Evolutionary conservation across 2,329 filamentous ascomycete genomes (phyloP).

Genomic region (Cercospora zeina): DNA sequence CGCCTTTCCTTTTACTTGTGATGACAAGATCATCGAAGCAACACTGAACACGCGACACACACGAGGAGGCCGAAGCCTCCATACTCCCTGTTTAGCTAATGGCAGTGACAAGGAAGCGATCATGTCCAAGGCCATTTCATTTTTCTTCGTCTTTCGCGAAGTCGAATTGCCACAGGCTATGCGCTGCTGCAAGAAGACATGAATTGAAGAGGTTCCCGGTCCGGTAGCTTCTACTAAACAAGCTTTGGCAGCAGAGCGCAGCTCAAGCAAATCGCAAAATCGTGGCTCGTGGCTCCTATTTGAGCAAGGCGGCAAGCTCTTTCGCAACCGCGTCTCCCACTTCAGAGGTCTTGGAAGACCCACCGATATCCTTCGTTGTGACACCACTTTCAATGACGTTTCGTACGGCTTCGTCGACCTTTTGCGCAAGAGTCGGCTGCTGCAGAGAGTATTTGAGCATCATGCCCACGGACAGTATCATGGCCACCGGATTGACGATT

Average conservation of each 20-base stretch:
- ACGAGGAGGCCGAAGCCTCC: no score
- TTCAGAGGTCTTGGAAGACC: conserved; percentile 68
- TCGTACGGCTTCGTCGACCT: conserved; percentile 78
- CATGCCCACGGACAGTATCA: conserved; percentile 90
- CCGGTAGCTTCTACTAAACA: not conserved
- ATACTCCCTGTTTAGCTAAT: not conserved
- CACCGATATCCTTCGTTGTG: conserved; percentile 82
- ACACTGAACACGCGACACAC: not conserved
- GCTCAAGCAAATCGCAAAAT: not conserved
- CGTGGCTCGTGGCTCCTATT: not conserved
- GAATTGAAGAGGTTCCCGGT: not conserved
- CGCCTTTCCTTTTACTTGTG: not conserved
- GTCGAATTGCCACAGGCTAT: not conserved
- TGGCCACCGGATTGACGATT: conserved; percentile 81
- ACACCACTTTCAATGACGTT: conserved; percentile 76
- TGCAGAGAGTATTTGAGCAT: conserved; percentile 91
- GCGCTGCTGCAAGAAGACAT: not conserved
- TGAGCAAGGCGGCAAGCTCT: conserved; percentile 56
- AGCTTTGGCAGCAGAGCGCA: not conserved
- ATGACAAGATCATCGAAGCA: not conserved
- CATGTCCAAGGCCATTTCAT: not conserved
- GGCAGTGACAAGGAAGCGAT: not conserved
- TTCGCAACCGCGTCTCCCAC: conserved; percentile 80
- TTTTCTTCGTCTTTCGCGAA: not conserved
- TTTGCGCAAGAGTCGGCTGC: conserved; percentile 71